Base-by-base conservation (phyloP, 352 stramenopile species). In the Phytophthora pinifolia region DNA sequence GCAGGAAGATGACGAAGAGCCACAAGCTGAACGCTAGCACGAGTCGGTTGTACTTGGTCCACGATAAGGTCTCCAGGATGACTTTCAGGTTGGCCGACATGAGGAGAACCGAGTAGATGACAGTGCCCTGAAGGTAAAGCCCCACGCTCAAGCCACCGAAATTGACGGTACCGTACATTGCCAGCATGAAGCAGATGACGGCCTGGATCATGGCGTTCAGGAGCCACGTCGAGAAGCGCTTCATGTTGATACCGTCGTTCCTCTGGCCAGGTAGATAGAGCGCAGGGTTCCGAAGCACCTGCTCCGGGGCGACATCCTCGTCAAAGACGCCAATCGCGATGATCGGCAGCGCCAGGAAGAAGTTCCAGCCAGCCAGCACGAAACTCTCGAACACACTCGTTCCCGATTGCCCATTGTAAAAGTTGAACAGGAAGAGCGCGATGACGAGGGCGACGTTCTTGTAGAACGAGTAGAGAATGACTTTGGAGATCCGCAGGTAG, bases 401-500 rank as follows among this genome's bases (percentile, higher is more conserved):
- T 6, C 86, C 88, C 5, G 78, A 92, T 55, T 94, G 84, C 3
- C 83, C 84, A 39, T 88, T 89, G 58, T 80, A 79, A 43, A 94
- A 92, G 43, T 89, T 91, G 70, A 88, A 96, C 1, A 91, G 59
- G 29, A 89, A 88, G 10, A 86, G 44, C 9, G 65, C 67, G 37
- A 89, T 88, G 34, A 90, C 80, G 35, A 90, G 76, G 38, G 72
- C 67, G 14, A 83, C 65, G 35, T 90, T 90, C 70, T 92, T 92
- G 68, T 90, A 92, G 45, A 92, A 88, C 35, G 76, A 88, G 46
- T 85, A 89, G 13, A 98, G 76, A 57, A 99, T 94, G 42, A 98
- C 76, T 43, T 94, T 97, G 46, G 79, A 92, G 46, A 98, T 88
- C 20, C 97, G 89, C n/a, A 89, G 82, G 65, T 99, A 99, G 70